phyloP scores from a whole-genome alignment of 495 filamentous ascomycete species.

The Penicillium samsonianum region DNA sequence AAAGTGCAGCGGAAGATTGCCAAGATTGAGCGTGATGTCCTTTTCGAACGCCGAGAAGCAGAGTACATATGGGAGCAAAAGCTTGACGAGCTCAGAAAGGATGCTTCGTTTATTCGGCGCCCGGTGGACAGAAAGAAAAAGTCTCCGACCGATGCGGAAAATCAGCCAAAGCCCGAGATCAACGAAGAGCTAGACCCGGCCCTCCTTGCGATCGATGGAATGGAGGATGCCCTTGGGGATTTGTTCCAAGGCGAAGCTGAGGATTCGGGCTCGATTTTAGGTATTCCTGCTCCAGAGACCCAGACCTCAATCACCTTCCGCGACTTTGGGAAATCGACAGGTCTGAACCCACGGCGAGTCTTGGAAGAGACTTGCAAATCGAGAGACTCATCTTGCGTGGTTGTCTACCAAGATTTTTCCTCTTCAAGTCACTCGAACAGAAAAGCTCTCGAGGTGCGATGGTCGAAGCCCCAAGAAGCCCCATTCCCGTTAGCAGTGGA shows the following conservation, averaged over 20 bases:
- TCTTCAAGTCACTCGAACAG: slow-evolving; percentile 70
- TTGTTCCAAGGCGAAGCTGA: slow-evolving; percentile 62
- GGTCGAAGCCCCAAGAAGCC: slow-evolving; percentile 75
- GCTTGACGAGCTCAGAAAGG: slow-evolving; percentile 65
- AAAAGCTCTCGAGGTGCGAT: slow-evolving; percentile 70
- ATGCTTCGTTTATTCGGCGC: slow-evolving; percentile 44
- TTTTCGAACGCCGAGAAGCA: slow-evolving; percentile 80
- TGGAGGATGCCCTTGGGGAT: slow-evolving; percentile 61
- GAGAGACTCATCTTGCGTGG: slow-evolving; percentile 67
- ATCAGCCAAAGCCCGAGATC: slow-evolving; percentile 47
- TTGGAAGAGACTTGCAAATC: slow-evolving; percentile 87
- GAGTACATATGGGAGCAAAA: slow-evolving; percentile 71
- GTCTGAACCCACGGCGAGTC: slow-evolving; percentile 67
- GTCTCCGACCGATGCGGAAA: slow-evolving; percentile 25
- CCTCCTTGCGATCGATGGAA: slow-evolving; percentile 52
- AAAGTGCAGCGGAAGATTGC: slow-evolving; percentile 71
- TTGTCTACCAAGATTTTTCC: slow-evolving; percentile 68
- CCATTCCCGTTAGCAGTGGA: slow-evolving; percentile 43
- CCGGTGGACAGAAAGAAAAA: slow-evolving; percentile 33
- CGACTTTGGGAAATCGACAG: slow-evolving; percentile 81
- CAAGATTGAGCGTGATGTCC: slow-evolving; percentile 76
- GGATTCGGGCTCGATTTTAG: slow-evolving; percentile 24
- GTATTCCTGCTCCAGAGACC: slow-evolving; percentile 20
- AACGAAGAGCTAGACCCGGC: slow-evolving; percentile 27
- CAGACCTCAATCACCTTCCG: slow-evolving; percentile 55